Conservation (phyloP, 2,329 filamentous ascomycete genomes). For the Curvularia sp. region DNA sequence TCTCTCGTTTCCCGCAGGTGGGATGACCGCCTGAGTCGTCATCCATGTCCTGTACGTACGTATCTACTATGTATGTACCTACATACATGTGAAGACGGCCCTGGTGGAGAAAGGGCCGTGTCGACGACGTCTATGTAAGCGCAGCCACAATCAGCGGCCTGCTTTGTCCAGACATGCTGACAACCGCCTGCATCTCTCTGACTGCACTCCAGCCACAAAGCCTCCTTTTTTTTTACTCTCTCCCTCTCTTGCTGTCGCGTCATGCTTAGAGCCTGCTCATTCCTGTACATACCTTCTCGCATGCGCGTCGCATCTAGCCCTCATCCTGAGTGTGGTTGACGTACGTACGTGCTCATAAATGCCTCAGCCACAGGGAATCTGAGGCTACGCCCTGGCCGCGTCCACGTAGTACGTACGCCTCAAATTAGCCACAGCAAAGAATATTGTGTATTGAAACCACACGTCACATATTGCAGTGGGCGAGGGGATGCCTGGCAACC, state of each 20-base stretch:
- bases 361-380: slow-evolving; percentile 11
- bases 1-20: slow-evolving; percentile 5
- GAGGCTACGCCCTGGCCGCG: background rate
- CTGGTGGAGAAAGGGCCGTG: background rate
- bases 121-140: slow-evolving; percentile 1
- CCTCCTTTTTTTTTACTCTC: background rate
- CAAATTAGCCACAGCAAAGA: slow-evolving; percentile 5
- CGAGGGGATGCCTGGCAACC: slow-evolving; percentile 18
- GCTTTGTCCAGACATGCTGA: slow-evolving; percentile 30
- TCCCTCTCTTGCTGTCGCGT: background rate
- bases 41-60: no score
- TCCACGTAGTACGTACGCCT: slow-evolving; percentile 23
- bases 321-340: background rate
- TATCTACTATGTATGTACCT: no score
- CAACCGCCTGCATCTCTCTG: slow-evolving; percentile 15
- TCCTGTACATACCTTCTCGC: background rate
- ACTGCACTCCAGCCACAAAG: slow-evolving; percentile 20
- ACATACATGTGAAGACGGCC: background rate
- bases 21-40: slow-evolving; percentile 9
- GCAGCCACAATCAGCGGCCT: slow-evolving; percentile 22
- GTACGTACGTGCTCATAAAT: slow-evolving; percentile 9
- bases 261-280: background rate
- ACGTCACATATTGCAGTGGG: slow-evolving; percentile 12
- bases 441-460: slow-evolving; percentile 2
- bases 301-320: background rate